Evolutionary conservation across 1,284 basidiomycete species (phyloP).

Genomic region (Boletus smithii): DNA sequence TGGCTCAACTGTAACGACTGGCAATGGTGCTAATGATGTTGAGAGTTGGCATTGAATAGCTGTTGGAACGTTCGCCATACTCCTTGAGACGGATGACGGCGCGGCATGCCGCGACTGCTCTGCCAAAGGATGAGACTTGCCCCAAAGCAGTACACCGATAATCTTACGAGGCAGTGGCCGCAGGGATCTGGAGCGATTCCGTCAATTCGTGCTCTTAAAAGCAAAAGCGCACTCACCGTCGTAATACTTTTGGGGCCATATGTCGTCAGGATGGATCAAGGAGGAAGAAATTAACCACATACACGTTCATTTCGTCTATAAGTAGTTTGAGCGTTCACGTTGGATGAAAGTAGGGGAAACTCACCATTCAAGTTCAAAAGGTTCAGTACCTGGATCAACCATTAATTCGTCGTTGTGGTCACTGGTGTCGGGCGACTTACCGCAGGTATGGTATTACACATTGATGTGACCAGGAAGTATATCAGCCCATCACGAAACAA

Average conservation of each 20-base stretch:
- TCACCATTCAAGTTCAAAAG: constrained; percentile 27
- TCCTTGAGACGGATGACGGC: constrained; percentile 60
- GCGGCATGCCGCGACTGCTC: constrained; percentile 51
- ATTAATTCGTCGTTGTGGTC: constrained; percentile 3
- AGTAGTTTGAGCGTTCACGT: constrained; percentile 1
- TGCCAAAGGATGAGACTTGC: constrained; percentile 11
- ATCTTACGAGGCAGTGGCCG: constrained; percentile 59
- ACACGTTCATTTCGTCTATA: constrained; percentile 30
- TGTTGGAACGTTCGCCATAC: constrained; percentile 27
- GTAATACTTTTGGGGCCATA: constrained; percentile 18
- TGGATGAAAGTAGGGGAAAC: background rate
- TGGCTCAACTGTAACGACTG: constrained; percentile 21
- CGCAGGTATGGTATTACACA: constrained; percentile 63
- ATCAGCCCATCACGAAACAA: constrained; percentile 70
- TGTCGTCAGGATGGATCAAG: constrained; percentile 5
- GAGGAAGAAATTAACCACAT: constrained; percentile 3
- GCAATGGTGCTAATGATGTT: constrained; percentile 22
- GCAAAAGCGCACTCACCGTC: constrained; percentile 15
- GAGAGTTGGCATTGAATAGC: constrained; percentile 20
- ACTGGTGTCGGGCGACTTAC: constrained; percentile 43
- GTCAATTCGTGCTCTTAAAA: background rate
- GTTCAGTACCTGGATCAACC: constrained; percentile 22
- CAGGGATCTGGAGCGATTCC: constrained; percentile 47
- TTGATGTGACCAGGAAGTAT: constrained; percentile 61
- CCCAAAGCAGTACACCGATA: background rate